Evolutionary conservation across 345 rosid genomes (phyloP), one percentile per base, ranked within the genome.

Genomic region (Clarkia xantiana): DNA sequence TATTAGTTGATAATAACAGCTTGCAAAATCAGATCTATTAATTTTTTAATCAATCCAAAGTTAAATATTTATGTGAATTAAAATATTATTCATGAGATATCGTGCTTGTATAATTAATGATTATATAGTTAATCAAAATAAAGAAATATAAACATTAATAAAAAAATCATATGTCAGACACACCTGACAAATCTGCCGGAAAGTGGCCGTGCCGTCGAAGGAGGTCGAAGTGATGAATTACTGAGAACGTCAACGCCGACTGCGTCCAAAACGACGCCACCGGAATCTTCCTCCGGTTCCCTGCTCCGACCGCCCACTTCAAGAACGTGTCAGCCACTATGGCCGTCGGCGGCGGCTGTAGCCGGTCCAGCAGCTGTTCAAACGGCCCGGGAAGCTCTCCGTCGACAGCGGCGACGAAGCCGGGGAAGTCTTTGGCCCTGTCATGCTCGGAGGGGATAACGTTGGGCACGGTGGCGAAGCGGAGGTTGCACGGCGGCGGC

Each of bases 381-480:
- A 79, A 67, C 0, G 91, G 94, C 14, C 61, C 72, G 38, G 59
- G 62, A 74, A 73, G 58, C 52, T 70, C 61, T 3, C 72, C 70
- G 13, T 48, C n/a, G 13, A 70, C 73, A 14, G 81, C 81, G 14
- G 59, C 61, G 1, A 57, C 0, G 63, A 78, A 78, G 11, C 71
- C 73, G 8, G 64, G 51, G 53, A 68, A 57, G 54, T 75, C 71
- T 0, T 40, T 51, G 17, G 56, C 69, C 51, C 71, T 63, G 18
- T 17, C 64, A 9, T 13, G 60, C 71, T 78, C 84, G 1, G 78
- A 65, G 1, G 78, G 84, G 53, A 75, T 58, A 16, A 75, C 71
- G 61, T 72, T 78, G 10, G 84, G 81, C 12, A 75, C 44, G 0
- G 78, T 57, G 18, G 50, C 52, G 54, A 74, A 66, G 6, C 58